phyloP scores from a whole-genome alignment of 1,284 basidiomycete genomes.

The Pseudozyma thailandica region DNA sequence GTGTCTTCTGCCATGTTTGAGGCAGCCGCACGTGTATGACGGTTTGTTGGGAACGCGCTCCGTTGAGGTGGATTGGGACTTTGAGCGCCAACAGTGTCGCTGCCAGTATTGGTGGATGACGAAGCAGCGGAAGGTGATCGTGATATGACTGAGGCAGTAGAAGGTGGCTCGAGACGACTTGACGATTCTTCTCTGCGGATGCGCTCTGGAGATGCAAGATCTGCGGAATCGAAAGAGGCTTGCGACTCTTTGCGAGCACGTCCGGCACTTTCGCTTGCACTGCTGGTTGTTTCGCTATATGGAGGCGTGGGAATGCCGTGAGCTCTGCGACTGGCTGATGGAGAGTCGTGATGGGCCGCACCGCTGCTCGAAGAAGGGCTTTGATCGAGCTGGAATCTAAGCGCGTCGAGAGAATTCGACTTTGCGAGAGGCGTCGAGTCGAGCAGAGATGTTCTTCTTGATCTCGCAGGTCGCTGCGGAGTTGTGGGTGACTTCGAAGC shows the following conservation, averaged over 20 bases:
- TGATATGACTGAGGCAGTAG: not conserved
- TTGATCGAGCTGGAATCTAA: conserved; percentile 10
- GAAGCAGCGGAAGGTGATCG: conserved; percentile 38
- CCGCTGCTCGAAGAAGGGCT: not conserved
- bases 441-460: conserved; percentile 1
- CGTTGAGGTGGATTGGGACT: conserved; percentile 20
- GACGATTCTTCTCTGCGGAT: not conserved
- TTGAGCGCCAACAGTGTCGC: conserved; percentile 30
- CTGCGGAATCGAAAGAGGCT: conserved; percentile 7
- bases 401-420: conserved; percentile 10
- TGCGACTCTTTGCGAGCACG: conserved; percentile 26
- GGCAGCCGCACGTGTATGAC: not conserved
- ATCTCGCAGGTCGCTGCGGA: not conserved
- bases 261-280: conserved; percentile 28
- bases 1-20: conserved; percentile 3
- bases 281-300: conserved; percentile 42
- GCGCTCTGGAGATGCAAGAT: not conserved
- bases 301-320: conserved; percentile 44
- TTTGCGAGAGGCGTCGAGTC: not conserved
- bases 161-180: not conserved
- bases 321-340: not conserved
- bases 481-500: not conserved
- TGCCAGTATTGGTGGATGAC: conserved; percentile 33
- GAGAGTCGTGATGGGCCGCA: not conserved
- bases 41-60: conserved; percentile 9